Conservation (phyloP, 768 basidiomycete genomes). For the Amanita thiersii region DNA sequence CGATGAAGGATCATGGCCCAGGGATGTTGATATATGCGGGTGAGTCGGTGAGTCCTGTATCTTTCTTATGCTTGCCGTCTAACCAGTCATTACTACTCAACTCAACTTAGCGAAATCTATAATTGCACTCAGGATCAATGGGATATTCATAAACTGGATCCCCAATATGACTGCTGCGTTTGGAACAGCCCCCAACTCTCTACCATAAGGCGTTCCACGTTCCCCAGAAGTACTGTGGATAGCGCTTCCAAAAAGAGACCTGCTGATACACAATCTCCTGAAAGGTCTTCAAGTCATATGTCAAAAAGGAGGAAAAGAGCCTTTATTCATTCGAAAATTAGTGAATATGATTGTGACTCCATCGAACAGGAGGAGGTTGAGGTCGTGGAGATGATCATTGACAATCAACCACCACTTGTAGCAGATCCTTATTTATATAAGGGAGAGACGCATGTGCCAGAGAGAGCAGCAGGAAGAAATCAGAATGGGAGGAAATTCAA, state of each 20-base stretch:
- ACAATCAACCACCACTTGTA: conserved; percentile 20
- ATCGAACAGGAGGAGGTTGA: conserved; percentile 32
- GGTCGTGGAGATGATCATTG: conserved; percentile 43
- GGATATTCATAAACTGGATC: conserved; percentile 82
- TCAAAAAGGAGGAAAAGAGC: conserved; percentile 1
- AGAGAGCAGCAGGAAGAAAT: background rate
- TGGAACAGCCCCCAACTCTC: conserved; percentile 30
- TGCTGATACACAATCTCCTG: conserved; percentile 8
- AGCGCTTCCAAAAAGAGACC: background rate
- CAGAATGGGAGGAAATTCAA: too few species aligned
- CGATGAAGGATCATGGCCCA: conserved; percentile 69
- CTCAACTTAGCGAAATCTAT: conserved; percentile 35
- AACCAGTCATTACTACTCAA: too few species aligned
- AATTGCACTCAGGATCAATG: conserved; percentile 69
- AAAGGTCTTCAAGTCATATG: background rate
- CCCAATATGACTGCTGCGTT: conserved; percentile 60
- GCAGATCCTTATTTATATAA: too few species aligned
- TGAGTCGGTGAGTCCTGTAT: conserved; percentile 31
- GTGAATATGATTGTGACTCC: conserved; percentile 8
- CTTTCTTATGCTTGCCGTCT: too few species aligned
- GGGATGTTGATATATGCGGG: conserved; percentile 63
- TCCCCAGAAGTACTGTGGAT: background rate
- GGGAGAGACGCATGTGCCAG: background rate
- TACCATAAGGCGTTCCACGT: conserved; percentile 22
- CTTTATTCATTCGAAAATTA: conserved; percentile 5